phyloP scores from a whole-genome alignment of 805 yeast species.

The Metschnikowia kunwiensis region DNA sequence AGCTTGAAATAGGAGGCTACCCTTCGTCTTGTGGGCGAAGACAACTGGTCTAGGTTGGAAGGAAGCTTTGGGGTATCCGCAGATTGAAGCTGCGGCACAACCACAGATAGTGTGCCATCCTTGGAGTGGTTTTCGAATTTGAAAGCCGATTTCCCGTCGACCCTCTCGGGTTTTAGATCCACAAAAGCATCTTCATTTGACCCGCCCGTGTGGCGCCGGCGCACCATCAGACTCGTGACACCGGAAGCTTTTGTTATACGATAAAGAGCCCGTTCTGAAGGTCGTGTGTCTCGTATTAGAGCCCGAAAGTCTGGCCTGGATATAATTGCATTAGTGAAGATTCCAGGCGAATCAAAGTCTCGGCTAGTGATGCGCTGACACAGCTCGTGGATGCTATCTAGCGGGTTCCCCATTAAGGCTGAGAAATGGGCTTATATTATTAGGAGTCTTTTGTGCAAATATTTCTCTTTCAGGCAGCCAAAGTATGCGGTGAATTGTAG shows the following conservation, averaged over 20 bases:
- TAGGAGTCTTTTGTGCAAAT: too few species aligned
- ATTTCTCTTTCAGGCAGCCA: too few species aligned
- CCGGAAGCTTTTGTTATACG: constrained; percentile 36
- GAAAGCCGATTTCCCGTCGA: constrained; percentile 46
- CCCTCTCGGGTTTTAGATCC: constrained; percentile 31
- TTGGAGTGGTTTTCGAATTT: too few species aligned
- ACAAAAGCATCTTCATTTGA: constrained; percentile 5
- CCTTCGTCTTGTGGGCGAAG: constrained; percentile 17
- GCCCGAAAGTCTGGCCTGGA: constrained; percentile 50
- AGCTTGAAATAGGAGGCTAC: constrained; percentile 7
- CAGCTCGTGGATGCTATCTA: constrained; percentile 13
- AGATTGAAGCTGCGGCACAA: constrained; percentile 22
- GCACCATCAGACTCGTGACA: constrained; percentile 16
- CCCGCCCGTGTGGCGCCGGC: background rate
- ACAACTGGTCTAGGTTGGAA: constrained; percentile 5
- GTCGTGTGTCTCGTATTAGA: constrained; percentile 58
- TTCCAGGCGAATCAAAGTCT: constrained; percentile 55
- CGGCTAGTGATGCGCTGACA: constrained; percentile 40
- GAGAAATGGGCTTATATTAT: too few species aligned
- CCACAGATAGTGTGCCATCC: constrained; percentile 21
- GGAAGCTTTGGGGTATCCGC: background rate
- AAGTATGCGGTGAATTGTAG: too few species aligned
- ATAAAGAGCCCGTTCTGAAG: constrained; percentile 50
- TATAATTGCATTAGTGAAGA: constrained; percentile 62
- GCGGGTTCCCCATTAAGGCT: constrained; percentile 13